phyloP scores from a whole-genome alignment of 192 early-diverging fungal genomes.

The Funneliformis mosseae region DNA sequence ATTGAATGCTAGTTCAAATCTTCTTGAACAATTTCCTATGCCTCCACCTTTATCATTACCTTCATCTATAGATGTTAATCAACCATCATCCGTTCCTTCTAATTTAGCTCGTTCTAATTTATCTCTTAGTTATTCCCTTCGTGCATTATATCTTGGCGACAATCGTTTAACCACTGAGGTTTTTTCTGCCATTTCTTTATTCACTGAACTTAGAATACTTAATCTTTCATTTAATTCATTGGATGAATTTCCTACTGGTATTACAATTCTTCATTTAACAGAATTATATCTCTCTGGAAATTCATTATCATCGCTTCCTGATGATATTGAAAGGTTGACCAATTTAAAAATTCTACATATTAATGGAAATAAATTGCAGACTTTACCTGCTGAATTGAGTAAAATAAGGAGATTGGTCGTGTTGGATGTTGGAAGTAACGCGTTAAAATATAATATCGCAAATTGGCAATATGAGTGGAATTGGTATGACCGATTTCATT shows the following conservation, averaged over 20 bases:
- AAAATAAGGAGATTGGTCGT: conserved; percentile 77
- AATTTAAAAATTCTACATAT: conserved; percentile 75
- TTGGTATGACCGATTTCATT: conserved; percentile 55
- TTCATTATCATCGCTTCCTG: conserved; percentile 79
- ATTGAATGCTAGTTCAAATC: conserved; percentile 83
- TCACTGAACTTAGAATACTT: conserved; percentile 75
- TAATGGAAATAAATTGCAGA: conserved; percentile 89
- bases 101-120: conserved; percentile 30
- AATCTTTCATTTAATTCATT: conserved; percentile 85
- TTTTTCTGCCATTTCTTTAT: conserved; percentile 69
- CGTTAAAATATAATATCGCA: conserved; percentile 89
- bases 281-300: conserved; percentile 87
- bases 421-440: conserved; percentile 88
- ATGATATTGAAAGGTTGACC: conserved; percentile 77
- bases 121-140: conserved; percentile 60
- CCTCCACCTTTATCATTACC: conserved; percentile 41
- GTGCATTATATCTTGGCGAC: conserved; percentile 74
- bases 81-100: neutral
- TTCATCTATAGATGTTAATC: conserved; percentile 19
- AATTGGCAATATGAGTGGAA: conserved; percentile 98
- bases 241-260: conserved; percentile 76
- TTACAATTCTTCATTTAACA: conserved; percentile 68
- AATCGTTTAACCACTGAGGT: conserved; percentile 83
- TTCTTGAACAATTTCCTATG: conserved; percentile 79
- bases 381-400: conserved; percentile 88